These are phyloP conservation scores for Pyrrhoderma lamaoense DNA, from an alignment of 1,284 basidiomycete genomes.

Conservation along the genomic window DNA sequence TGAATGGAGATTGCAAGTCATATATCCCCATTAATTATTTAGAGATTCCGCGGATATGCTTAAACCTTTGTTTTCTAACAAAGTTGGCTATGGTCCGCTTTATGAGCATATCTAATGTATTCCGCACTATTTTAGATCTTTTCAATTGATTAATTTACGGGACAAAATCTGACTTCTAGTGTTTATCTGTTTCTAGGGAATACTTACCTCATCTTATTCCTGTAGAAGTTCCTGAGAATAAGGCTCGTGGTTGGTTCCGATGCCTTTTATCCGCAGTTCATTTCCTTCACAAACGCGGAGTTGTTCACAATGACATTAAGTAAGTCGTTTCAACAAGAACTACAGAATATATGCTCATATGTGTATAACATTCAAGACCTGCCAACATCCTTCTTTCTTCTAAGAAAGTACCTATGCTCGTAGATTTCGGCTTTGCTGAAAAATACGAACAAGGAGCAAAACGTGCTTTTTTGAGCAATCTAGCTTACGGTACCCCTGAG, in stretches of 20 bases:
- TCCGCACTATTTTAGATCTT: conserved; percentile 20
- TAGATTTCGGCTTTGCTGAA: conserved; percentile 91
- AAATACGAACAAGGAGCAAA: conserved; percentile 55
- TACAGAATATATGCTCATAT: neutral
- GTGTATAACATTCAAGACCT: conserved; percentile 41
- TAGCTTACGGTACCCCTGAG: conserved; percentile 88
- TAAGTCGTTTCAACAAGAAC: conserved; percentile 30
- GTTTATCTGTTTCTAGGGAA: conserved; percentile 40
- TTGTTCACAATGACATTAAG: conserved; percentile 96
- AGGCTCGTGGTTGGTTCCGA: conserved; percentile 78
- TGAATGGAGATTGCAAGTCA: neutral
- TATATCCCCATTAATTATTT: neutral
- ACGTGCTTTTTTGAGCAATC: conserved; percentile 73
- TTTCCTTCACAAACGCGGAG: conserved; percentile 79
- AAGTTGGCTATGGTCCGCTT: too few species aligned
- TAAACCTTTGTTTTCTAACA: neutral
- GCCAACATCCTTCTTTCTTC: conserved; percentile 81
- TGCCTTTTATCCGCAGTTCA: conserved; percentile 82
- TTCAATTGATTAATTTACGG: neutral
- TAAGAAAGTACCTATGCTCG: conserved; percentile 71
- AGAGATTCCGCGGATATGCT: neutral
- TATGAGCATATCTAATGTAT: neutral
- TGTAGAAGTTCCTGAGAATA: conserved; percentile 71
- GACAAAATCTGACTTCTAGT: neutral
- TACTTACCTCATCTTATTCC: conserved; percentile 73